These are phyloP conservation scores for Exophiala alcalophila DNA, from an alignment of 2,329 filamentous ascomycete genomes.

Conservation along the genomic window DNA sequence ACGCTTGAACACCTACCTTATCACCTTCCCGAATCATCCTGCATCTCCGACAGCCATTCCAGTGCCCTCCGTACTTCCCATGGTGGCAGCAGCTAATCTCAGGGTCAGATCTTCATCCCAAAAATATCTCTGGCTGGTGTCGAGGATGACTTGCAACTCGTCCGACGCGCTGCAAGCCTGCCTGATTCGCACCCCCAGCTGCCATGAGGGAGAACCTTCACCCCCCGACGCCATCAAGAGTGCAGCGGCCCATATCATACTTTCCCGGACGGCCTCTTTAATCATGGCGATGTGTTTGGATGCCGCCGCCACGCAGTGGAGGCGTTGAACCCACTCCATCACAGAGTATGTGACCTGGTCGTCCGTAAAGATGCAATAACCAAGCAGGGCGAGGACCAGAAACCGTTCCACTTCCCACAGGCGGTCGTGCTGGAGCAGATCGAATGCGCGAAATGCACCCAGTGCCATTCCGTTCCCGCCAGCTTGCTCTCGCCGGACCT, in stretches of 20 bases:
- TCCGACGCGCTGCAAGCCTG: conserved; percentile 1
- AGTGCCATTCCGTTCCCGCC: conserved; percentile 4
- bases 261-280: background rate
- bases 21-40: conserved; percentile 10
- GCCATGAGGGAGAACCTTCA: conserved; percentile 8
- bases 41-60: conserved; percentile 4
- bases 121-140: conserved; percentile 12
- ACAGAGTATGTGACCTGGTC: conserved; percentile 7
- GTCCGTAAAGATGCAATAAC: conserved; percentile 11
- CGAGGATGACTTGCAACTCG: background rate
- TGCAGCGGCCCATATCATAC: conserved; percentile 11
- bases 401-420: conserved; percentile 6
- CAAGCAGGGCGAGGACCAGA: conserved; percentile 5
- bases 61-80: background rate
- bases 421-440: conserved; percentile 10
- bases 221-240: conserved; percentile 10
- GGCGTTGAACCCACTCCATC: conserved; percentile 9
- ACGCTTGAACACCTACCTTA: too few species aligned
- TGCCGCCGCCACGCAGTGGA: conserved; percentile 8
- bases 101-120: conserved; percentile 8
- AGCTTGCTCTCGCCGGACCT: background rate
- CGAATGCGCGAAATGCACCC: conserved; percentile 10
- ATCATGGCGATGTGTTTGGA: conserved; percentile 3
- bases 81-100: conserved; percentile 1
- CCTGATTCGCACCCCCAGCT: conserved; percentile 6